Evolutionary conservation across 1,139 yeast genomes (phyloP), one percentile per base, ranked within the genome.

Genomic region (Kurtzmaniella quercitrusa): DNA sequence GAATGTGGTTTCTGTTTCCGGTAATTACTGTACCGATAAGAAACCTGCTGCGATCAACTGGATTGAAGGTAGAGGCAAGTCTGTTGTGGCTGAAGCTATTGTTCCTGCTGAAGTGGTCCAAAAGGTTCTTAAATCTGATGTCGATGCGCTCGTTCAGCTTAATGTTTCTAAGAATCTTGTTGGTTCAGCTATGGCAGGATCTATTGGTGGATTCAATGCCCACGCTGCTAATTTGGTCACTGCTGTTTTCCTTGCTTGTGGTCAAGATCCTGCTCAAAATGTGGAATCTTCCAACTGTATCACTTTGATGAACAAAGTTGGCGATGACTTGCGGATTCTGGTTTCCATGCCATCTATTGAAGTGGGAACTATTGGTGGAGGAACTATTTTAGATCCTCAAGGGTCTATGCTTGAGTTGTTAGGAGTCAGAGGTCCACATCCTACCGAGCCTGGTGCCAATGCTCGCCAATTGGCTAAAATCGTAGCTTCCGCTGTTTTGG

Each of bases 361-460:
- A 69, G 98, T 93, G 38, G 99, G 99, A 49, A 93, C 99, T 3
- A 91, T 94, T 64, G 99, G 99, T 48, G 98, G 99, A 48, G 98
- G 99, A 60, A 94, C 99, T 8, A 88, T 94, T 49, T 77, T 94
- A 54, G 98, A 88, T 59, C 97, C 99, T 32, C 99, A 94, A 70
- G 87, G 91, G 39, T 88, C 98, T 23, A 88, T 94, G 96, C 76
- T 94, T 50, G 98, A 94, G 55, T 71, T 94, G 54, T 74, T 94
- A 50, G 98, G 98, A 33, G 95, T 94, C 38, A 82, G 87, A 54
- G 99, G 99, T 4, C 97, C 98, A 12, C 96, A 91, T 62, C 88
- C 96, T 36, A 84, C 93, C 8, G 79, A 74, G 45, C 98, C 98
- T 1, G 99, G 99, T 53, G 87, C 83, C 42, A 94, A 94, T 65